Conservation (phyloP, 2,329 filamentous ascomycete genomes). For the Endothia cerciana region DNA sequence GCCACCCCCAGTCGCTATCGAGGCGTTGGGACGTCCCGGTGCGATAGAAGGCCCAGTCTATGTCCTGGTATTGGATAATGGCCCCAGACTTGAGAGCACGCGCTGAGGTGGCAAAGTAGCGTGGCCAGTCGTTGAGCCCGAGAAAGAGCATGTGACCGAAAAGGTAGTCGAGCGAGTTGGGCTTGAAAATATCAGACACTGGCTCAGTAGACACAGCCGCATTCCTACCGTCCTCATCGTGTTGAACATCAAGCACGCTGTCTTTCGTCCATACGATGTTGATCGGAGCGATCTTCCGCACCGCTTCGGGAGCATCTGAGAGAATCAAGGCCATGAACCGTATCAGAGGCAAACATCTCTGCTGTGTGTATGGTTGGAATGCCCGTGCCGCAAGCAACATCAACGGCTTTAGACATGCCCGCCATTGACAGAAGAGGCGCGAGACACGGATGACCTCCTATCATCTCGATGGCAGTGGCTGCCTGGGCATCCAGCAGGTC, state of each 20-base stretch:
- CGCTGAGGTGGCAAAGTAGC: not conserved
- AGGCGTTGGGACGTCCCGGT: not conserved
- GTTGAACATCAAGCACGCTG: not conserved
- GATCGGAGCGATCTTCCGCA: not conserved
- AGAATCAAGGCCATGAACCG: not conserved
- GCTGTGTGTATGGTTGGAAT: not conserved
- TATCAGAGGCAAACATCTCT: not conserved
- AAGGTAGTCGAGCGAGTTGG: not conserved
- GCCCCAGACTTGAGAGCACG: not conserved
- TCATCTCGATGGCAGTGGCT: not conserved
- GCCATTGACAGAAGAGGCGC: not conserved
- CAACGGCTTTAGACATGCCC: constrained; percentile 1
- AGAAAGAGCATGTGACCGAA: constrained; percentile 6
- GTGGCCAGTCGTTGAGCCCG: not conserved
- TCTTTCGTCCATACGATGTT: not conserved
- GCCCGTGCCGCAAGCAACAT: constrained; percentile 2
- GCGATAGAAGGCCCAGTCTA: constrained; percentile 4
- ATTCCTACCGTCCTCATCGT: not conserved
- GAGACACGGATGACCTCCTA: constrained; percentile 1
- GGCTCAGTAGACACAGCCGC: not conserved
- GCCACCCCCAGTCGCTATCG: not conserved
- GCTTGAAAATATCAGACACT: not conserved
- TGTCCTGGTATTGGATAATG: not conserved
- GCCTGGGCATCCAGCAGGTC: not conserved
- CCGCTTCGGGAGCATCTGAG: not conserved